phyloP scores from a whole-genome alignment of 2,329 filamentous ascomycete genomes.

The Didymosphaeria variabile region DNA sequence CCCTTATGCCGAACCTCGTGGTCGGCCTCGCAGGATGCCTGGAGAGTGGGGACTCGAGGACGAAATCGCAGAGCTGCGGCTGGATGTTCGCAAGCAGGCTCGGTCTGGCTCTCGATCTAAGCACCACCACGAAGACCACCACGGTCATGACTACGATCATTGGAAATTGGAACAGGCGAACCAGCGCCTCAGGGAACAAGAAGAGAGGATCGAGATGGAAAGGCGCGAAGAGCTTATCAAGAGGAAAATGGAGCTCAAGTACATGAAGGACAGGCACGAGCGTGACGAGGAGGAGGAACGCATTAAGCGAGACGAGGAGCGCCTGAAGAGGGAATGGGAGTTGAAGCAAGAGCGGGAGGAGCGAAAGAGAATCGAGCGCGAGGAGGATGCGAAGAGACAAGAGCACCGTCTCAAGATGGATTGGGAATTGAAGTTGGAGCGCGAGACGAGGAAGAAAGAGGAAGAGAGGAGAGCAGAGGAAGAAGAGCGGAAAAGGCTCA shows the following conservation, averaged over 20 bases:
- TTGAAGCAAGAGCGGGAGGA: conserved; percentile 39
- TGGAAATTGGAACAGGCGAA: conserved; percentile 47
- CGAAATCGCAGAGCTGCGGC: conserved; percentile 42
- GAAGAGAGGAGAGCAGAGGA: conserved; percentile 27
- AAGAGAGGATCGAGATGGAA: conserved; percentile 44
- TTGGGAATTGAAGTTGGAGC: conserved; percentile 41
- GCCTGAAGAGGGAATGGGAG: conserved; percentile 43
- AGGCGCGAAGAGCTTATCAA: conserved; percentile 48
- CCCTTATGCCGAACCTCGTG: conserved; percentile 34
- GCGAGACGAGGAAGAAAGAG: conserved; percentile 32
- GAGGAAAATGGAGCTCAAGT: conserved; percentile 46
- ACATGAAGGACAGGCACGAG: conserved; percentile 46
- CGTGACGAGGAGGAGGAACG: conserved; percentile 41
- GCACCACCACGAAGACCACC: conserved; percentile 26
- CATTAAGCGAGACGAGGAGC: conserved; percentile 39
- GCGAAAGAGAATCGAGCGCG: conserved; percentile 29
- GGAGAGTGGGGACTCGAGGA: conserved; percentile 48
- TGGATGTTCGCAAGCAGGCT: conserved; percentile 32
- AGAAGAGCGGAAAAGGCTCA: conserved; percentile 38
- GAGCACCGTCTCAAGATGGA: conserved; percentile 44
- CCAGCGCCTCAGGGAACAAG: conserved; percentile 46
- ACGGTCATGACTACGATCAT: conserved; percentile 41
- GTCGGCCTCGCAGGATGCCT: conserved; percentile 39
- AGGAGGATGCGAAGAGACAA: conserved; percentile 31
- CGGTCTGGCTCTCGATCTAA: conserved; percentile 38